These are phyloP conservation scores for Lithohypha guttulata DNA, from an alignment of 2,329 filamentous ascomycete species.

Conservation along the genomic window DNA sequence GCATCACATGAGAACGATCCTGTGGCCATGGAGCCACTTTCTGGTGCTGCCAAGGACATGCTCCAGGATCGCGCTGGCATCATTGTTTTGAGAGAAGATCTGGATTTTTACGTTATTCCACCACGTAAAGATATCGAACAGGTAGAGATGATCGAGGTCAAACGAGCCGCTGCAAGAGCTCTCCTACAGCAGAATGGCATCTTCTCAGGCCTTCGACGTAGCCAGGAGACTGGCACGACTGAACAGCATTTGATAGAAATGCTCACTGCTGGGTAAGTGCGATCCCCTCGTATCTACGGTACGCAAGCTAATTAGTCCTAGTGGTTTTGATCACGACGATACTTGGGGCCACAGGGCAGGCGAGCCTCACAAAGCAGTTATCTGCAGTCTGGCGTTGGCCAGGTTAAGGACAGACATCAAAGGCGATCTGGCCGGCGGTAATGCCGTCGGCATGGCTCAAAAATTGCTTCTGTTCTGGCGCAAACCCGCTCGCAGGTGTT, in stretches of 20 bases:
- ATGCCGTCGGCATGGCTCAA: conserved; percentile 92
- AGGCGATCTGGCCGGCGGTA: conserved; percentile 61
- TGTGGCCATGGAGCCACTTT: conserved; percentile 63
- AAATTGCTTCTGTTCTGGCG: conserved; percentile 97
- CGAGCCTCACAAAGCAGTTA: conserved; percentile 95
- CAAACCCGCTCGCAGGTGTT: conserved; percentile 89
- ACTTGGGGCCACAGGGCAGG: conserved; percentile 93
- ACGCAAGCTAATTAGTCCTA: conserved; percentile 30
- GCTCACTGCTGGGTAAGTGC: conserved; percentile 84
- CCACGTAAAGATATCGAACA: conserved; percentile 74
- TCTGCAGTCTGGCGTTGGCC: conserved; percentile 89
- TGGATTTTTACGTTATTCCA: conserved; percentile 96
- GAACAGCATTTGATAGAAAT: conserved; percentile 99
- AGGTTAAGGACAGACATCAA: conserved; percentile 83
- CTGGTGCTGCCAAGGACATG: conserved; percentile 61
- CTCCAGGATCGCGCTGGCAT: conserved; percentile 83
- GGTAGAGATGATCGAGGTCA: conserved; percentile 88
- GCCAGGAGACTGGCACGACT: conserved; percentile 89
- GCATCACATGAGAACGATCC: conserved; percentile 50
- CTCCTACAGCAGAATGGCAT: conserved; percentile 84
- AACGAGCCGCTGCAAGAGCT: conserved; percentile 80
- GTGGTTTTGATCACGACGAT: conserved; percentile 93
- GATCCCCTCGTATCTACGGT: background rate
- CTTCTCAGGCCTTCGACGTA: conserved; percentile 88
- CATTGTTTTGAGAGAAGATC: conserved; percentile 88